These are phyloP conservation scores for Pseudomassariella vexata DNA, from an alignment of 2,329 filamentous ascomycete genomes.

Conservation along the genomic window DNA sequence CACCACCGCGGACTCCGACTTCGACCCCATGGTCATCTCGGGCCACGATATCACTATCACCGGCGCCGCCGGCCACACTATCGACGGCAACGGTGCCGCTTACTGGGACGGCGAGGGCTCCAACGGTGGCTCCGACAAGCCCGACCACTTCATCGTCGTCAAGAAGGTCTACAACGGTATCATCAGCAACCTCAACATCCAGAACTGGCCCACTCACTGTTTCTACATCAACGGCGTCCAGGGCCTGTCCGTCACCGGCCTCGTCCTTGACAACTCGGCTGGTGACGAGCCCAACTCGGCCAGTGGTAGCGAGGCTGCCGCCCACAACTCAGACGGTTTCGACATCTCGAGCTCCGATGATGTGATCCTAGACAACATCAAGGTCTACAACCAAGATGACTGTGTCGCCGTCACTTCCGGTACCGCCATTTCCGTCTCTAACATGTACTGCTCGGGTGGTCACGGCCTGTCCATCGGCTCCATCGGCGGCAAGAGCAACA, in stretches of 20 bases:
- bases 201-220: slow-evolving; percentile 17
- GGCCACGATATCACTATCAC: slow-evolving; percentile 49
- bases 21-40: slow-evolving; percentile 41
- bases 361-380: slow-evolving; percentile 44
- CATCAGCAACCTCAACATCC: slow-evolving; percentile 24
- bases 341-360: slow-evolving; percentile 39
- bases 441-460: slow-evolving; percentile 41
- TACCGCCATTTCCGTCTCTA: slow-evolving; percentile 30
- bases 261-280: slow-evolving; percentile 23
- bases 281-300: slow-evolving; percentile 30
- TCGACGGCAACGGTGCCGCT: slow-evolving; percentile 48
- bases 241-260: slow-evolving; percentile 1
- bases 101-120: slow-evolving; percentile 58
- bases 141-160: slow-evolving; percentile 17
- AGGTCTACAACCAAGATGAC: slow-evolving; percentile 54
- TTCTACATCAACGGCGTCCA: slow-evolving; percentile 1
- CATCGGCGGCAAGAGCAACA: slow-evolving; percentile 49
- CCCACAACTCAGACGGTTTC: slow-evolving; percentile 51
- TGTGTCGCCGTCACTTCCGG: slow-evolving; percentile 55
- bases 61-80: slow-evolving; percentile 42
- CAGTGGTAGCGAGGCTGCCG: slow-evolving; percentile 19
- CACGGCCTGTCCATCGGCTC: slow-evolving; percentile 54
- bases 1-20: slow-evolving; percentile 2
- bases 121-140: slow-evolving; percentile 57
- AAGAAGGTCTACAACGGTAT: slow-evolving; percentile 44